Conservation (phyloP, 2,329 filamentous ascomycete genomes). For the Rhinocladiella similis region DNA sequence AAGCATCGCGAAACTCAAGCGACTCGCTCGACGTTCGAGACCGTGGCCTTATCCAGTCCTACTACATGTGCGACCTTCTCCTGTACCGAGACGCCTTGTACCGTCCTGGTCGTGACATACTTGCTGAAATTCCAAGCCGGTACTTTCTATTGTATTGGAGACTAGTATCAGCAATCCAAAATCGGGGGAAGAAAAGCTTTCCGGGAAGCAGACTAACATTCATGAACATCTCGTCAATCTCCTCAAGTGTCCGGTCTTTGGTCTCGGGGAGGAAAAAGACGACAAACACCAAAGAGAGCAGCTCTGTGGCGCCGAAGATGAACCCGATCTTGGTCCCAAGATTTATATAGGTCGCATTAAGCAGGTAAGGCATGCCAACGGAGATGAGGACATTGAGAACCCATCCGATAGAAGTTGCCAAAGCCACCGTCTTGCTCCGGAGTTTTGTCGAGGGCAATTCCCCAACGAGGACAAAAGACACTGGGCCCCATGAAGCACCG, state of each 20-base stretch:
- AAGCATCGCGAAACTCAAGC: no score
- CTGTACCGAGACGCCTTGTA: slow-evolving; percentile 6
- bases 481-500: slow-evolving; percentile 39
- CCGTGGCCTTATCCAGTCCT: no score
- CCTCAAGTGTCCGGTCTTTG: slow-evolving; percentile 67
- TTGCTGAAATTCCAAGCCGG: slow-evolving; percentile 9
- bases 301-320: slow-evolving; percentile 28
- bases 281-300: slow-evolving; percentile 20
- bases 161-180: no score
- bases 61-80: not conserved
- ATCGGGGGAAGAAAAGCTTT: no score
- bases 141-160: slow-evolving; percentile 7
- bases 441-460: slow-evolving; percentile 45
- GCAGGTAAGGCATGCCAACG: slow-evolving; percentile 40
- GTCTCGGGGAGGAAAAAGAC: slow-evolving; percentile 30
- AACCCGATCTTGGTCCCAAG: slow-evolving; percentile 32
- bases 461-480: slow-evolving; percentile 47
- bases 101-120: slow-evolving; percentile 14
- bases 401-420: slow-evolving; percentile 39
- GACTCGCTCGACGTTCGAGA: no score
- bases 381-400: slow-evolving; percentile 39
- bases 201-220: slow-evolving; percentile 15
- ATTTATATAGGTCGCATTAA: slow-evolving; percentile 39
- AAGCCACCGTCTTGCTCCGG: slow-evolving; percentile 44
- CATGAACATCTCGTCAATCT: slow-evolving; percentile 77